Evolutionary conservation across 345 rosid species (phyloP), one percentile per base, ranked within the genome.

Genomic region (Gossypium anomalum): DNA sequence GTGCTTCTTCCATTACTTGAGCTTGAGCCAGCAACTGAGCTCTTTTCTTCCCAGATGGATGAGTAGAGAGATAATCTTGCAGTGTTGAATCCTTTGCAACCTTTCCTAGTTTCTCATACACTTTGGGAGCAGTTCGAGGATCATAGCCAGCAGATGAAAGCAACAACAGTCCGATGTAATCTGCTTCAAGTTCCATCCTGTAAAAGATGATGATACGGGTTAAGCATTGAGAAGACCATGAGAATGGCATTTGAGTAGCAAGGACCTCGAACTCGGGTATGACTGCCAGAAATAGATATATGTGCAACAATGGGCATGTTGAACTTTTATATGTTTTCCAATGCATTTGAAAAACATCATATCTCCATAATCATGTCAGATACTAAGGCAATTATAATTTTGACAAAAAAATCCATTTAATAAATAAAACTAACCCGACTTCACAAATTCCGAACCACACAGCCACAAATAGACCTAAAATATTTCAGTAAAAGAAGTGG

Each of bases 171-270:
- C 99, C 99, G 0, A 93, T 84, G 69, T 91, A 93, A 81, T 95
- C 99, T 13, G 99, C 98, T 81, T 95, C 99, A 23, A 93, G 87
- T 82, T 95, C 99, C 98, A 93, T 93, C 91, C 98, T 93, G 68
- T 70, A 12, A 80, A 53, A 56, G 20, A 66, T 16, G n/a, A 64
- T 9, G 9, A 23, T 60, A 60, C 1, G 3, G 12, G 22, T 15
- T 73, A 57, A 69, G 72, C 6, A 38, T 27, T 3, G 19, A 45
- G 47, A 67, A 47, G 56, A 51, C 8, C 45, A 27, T 10, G 23
- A 27, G 45, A 69, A 51, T 51, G 59, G n/a, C 25, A 16, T 48
- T 68, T 9, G 41, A 34, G 41, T 34, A 51, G 1, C 38, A 67
- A 45, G 10, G 34, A 20, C 16, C 34, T 52, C 17, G 7, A 12